phyloP scores from a whole-genome alignment of 768 basidiomycete species.

The Mycena chlorophos region DNA sequence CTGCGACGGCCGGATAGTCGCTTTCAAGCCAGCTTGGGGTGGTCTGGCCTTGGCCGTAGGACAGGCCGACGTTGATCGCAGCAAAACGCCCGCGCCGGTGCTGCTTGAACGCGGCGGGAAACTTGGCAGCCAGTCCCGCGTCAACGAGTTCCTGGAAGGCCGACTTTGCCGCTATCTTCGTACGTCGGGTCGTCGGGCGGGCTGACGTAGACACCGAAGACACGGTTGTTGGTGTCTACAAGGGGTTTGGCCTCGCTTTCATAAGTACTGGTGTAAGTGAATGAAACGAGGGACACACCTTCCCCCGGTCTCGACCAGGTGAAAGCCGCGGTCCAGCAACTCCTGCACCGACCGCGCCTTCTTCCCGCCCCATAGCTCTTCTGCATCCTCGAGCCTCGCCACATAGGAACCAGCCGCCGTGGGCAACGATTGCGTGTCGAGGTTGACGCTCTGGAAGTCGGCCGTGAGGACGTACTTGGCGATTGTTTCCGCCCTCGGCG shows the following conservation, averaged over 20 bases:
- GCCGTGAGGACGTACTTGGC: neutral
- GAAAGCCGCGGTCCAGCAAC: neutral
- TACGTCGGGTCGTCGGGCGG: neutral
- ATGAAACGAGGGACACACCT: neutral
- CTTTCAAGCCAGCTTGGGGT: neutral
- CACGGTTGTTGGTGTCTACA: neutral
- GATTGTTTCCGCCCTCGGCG: neutral
- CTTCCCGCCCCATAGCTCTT: neutral
- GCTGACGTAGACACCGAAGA: neutral
- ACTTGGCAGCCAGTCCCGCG: neutral
- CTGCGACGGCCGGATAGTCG: neutral
- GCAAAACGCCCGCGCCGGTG: neutral
- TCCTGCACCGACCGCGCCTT: neutral
- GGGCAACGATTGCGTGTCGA: neutral
- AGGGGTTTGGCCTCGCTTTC: neutral
- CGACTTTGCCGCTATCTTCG: neutral
- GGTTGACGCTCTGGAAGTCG: neutral
- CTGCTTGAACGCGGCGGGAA: neutral
- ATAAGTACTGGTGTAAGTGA: neutral
- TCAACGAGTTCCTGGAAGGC: neutral
- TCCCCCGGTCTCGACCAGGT: neutral
- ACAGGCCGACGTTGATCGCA: neutral
- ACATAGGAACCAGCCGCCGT: neutral
- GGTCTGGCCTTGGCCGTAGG: too few species aligned
- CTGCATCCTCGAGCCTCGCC: neutral